Conservation (phyloP, 768 basidiomycete species). For the Candolleomyces efflorescens region DNA sequence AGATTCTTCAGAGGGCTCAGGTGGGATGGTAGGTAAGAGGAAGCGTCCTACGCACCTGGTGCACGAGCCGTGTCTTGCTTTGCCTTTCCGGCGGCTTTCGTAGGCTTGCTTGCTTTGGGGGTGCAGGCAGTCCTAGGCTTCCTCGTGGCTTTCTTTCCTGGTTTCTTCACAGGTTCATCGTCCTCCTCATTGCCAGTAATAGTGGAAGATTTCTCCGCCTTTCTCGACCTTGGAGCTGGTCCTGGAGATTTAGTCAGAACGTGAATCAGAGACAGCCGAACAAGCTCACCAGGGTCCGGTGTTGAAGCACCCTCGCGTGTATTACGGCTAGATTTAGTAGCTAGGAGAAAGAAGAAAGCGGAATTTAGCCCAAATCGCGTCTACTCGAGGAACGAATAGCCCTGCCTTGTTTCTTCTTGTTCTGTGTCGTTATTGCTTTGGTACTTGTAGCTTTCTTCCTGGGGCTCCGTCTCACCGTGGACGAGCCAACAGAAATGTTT, state of each 20-base stretch:
- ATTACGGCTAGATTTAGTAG: not conserved
- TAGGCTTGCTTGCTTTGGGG: not conserved
- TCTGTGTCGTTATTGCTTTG: not conserved
- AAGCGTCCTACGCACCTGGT: not conserved
- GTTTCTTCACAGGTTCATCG: not conserved
- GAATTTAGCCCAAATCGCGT: too few species aligned
- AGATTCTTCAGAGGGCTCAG: not conserved
- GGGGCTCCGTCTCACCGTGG: conserved; percentile 3
- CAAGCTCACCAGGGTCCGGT: not conserved
- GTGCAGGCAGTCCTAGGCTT: not conserved
- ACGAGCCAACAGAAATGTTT: not conserved
- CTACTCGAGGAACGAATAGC: too few species aligned
- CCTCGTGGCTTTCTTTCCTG: not conserved
- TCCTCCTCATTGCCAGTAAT: not conserved
- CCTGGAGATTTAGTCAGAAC: not conserved
- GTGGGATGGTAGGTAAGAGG: not conserved
- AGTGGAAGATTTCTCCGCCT: not conserved
- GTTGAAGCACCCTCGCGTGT: not conserved
- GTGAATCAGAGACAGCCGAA: not conserved
- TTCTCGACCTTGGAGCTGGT: not conserved
- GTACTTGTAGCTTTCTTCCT: conserved; percentile 2
- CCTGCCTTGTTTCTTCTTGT: not conserved
- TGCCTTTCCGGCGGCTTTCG: not conserved
- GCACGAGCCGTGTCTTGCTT: not conserved
- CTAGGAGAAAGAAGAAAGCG: too few species aligned